Evolutionary conservation across 129 eudicot genomes (phyloP).

Genomic region (Lonicera japonica): DNA sequence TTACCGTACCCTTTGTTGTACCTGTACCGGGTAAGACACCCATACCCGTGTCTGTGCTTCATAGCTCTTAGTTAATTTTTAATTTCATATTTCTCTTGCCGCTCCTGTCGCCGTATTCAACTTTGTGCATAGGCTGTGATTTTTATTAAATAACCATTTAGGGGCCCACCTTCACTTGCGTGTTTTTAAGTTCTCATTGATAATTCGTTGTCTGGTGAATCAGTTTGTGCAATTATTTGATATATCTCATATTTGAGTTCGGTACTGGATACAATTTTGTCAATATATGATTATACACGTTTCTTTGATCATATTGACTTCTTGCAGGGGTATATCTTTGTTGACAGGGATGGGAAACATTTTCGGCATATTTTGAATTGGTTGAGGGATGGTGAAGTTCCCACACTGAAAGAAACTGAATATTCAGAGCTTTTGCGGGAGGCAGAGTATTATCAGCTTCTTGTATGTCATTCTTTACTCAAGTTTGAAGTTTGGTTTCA

Average conservation of each 20-base stretch:
- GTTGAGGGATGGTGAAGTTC: conserved; percentile 85
- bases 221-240: too few species aligned
- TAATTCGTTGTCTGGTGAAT: too few species aligned
- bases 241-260: background rate
- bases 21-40: too few species aligned
- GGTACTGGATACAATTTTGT: background rate
- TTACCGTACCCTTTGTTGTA: too few species aligned
- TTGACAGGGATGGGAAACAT: conserved; percentile 93
- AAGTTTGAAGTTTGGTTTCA: background rate
- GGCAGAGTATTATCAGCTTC: conserved; percentile 91
- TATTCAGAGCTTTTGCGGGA: conserved; percentile 77
- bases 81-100: too few species aligned
- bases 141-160: too few species aligned
- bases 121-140: too few species aligned
- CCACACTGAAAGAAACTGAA: conserved; percentile 53
- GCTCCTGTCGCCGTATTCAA: too few species aligned
- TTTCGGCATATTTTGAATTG: conserved; percentile 82
- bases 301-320: conserved; percentile 10
- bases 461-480: conserved; percentile 38
- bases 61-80: too few species aligned
- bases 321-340: conserved; percentile 75
- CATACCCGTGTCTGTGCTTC: too few species aligned
- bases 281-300: conserved; percentile 8
- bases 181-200: too few species aligned
- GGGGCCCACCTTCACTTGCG: too few species aligned